Base-by-base conservation (phyloP, 2,329 filamentous ascomycete genomes). In the Aureobasidium melanogenum region DNA sequence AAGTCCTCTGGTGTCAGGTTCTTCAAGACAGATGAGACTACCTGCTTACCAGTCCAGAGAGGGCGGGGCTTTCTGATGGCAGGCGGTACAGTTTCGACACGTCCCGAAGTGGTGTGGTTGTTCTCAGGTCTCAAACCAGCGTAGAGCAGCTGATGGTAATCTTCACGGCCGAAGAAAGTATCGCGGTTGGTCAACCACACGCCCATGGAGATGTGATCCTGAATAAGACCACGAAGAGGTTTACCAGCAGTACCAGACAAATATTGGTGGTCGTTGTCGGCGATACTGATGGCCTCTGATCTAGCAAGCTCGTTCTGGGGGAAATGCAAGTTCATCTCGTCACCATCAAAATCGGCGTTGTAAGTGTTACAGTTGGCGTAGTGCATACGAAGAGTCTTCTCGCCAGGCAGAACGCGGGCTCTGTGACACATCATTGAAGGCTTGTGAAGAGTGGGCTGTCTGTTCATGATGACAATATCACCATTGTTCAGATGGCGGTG, bases 291-390 rank as follows among this genome's bases (percentile, higher is more conserved):
- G 1, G 94, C 94, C 76, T 99, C 94, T 2, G 93, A 89, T 67
- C 94, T 84, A 17, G 94, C 94, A 66, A 97, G 81, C 72, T 97
- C 95, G 67, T 96, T 97, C 69, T 99, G 94, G 1, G 94, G 94
- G 70, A 99, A 97, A 76, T 99, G 94, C 92, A 99, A 95, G 74
- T 99, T 99, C 94, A 99, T 99, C 75, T 99, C 94, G 72, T 99
- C 94, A 74, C 94, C 94, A 70, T 99, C 95, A 71, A 99, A 99
- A 81, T 99, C 94, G 34, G 94, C 94, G 69, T 99, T 99, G 80
- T 99, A 99, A 0, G 94, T 97, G 71, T 99, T 99, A 74, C 94
- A 97, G 74, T 99, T 99, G 69, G 94, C 93, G 76, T 99, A 99
- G 78, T 99, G 94, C 93, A 99, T 97, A 66, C 94, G 91, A 72